Evolutionary conservation across 805 yeast genomes (phyloP).

Genomic region (Ogataea henricii): DNA sequence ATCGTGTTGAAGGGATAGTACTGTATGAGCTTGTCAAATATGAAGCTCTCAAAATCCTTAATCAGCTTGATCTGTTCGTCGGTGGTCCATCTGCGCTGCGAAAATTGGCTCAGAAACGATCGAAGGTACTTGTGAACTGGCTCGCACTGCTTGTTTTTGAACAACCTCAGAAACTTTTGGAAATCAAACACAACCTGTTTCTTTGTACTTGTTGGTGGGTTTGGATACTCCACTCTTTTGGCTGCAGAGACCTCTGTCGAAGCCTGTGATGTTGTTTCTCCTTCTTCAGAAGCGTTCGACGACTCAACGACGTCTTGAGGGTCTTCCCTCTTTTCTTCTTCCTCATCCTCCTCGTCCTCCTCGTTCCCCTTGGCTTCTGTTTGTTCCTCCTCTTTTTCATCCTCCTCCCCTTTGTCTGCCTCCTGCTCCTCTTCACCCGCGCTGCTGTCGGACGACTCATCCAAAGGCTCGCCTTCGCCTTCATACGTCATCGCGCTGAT

Average conservation of each 20-base stretch:
- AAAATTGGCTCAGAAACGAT: constrained; percentile 79
- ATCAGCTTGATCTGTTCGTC: constrained; percentile 79
- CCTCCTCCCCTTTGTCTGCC: background rate
- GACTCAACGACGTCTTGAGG: too few relatives aligned
- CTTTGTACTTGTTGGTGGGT: constrained; percentile 32
- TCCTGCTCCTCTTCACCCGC: constrained; percentile 7
- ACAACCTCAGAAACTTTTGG: constrained; percentile 70
- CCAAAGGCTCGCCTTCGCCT: constrained; percentile 22
- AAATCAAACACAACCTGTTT: constrained; percentile 66
- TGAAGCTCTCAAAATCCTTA: constrained; percentile 73
- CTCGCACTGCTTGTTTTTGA: constrained; percentile 76
- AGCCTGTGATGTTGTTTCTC: too few relatives aligned
- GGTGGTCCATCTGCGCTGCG: constrained; percentile 66
- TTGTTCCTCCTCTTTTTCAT: background rate
- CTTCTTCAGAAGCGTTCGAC: too few relatives aligned
- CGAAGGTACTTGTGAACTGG: constrained; percentile 85
- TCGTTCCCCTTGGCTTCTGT: background rate
- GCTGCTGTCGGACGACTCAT: constrained; percentile 21
- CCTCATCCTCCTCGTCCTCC: background rate
- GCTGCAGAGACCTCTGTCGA: too few relatives aligned
- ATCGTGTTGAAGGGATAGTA: constrained; percentile 76
- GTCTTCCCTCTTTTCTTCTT: background rate
- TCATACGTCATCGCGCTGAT: constrained; percentile 29
- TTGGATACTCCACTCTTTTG: constrained; percentile 26
- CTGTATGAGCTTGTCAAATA: constrained; percentile 58